Conservation (phyloP, 768 basidiomycete genomes). For the Sarcomyxa edulis region DNA sequence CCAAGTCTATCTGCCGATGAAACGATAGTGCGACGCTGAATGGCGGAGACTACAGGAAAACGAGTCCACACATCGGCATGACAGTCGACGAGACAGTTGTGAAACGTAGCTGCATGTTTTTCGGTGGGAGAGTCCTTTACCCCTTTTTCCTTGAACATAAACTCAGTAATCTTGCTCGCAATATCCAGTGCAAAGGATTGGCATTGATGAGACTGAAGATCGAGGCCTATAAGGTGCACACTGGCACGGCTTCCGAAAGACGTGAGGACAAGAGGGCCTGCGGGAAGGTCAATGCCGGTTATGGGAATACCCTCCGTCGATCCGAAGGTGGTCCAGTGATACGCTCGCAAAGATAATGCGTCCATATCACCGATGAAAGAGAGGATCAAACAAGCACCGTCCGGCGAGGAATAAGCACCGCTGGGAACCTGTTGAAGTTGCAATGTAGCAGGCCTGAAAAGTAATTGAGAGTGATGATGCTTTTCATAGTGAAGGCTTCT, state of each 20-base stretch:
- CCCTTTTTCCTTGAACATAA: slow-evolving; percentile 45
- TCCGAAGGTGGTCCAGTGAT: slow-evolving; percentile 57
- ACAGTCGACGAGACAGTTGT: slow-evolving; percentile 52
- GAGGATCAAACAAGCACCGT: slow-evolving; percentile 47
- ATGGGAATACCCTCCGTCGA: slow-evolving; percentile 38
- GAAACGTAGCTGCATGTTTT: slow-evolving; percentile 17
- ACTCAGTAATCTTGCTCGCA: slow-evolving; percentile 50
- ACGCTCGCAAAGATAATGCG: slow-evolving; percentile 26
- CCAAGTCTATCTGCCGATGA: slow-evolving; percentile 24
- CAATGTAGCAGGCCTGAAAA: slow-evolving; percentile 39
- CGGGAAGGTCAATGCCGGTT: slow-evolving; percentile 20
- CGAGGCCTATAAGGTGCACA: slow-evolving; percentile 38
- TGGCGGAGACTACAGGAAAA: slow-evolving; percentile 51
- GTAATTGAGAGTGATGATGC: not conserved
- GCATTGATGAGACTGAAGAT: slow-evolving; percentile 23
- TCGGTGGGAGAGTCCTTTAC: slow-evolving; percentile 12
- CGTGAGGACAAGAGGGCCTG: slow-evolving; percentile 27
- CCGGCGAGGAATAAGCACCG: slow-evolving; percentile 42
- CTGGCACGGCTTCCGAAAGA: slow-evolving; percentile 37
- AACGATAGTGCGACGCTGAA: slow-evolving; percentile 38
- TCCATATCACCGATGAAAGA: slow-evolving; percentile 17
- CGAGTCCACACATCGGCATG: slow-evolving; percentile 55
- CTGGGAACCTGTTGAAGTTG: slow-evolving; percentile 28
- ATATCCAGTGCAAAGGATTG: slow-evolving; percentile 45
- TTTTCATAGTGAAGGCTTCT: slow-evolving; percentile 5